These are phyloP conservation scores for Phytophthora crassamura DNA, from an alignment of 352 stramenopile species.

Conservation along the genomic window DNA sequence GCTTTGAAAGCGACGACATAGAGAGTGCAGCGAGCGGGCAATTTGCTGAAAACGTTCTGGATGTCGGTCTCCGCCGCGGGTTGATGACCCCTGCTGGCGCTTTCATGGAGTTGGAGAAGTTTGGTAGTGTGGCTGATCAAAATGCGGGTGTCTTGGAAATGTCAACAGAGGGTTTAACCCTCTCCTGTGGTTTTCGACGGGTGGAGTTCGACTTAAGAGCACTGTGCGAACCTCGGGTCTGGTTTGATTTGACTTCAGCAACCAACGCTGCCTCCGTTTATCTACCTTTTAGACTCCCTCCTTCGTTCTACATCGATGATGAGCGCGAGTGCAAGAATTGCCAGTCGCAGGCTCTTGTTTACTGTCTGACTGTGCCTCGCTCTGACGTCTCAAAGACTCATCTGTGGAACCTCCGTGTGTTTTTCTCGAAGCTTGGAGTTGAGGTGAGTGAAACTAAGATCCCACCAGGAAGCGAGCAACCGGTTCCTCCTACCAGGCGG, in stretches of 20 bases:
- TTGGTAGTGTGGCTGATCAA: constrained; percentile 4
- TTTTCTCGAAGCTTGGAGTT: constrained; percentile 55
- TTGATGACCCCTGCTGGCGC: constrained; percentile 39
- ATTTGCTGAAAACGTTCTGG: constrained; percentile 23
- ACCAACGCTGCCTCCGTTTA: constrained; percentile 35
- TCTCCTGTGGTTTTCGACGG: constrained; percentile 20
- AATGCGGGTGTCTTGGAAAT: constrained; percentile 19
- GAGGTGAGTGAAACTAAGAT: constrained; percentile 61
- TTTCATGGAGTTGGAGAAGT: constrained; percentile 42
- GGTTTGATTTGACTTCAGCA: constrained; percentile 47
- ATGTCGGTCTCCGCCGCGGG: constrained; percentile 37
- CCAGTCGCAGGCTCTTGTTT: constrained; percentile 52
- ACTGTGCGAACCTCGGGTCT: constrained; percentile 48
- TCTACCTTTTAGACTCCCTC: constrained; percentile 45
- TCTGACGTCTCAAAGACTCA: constrained; percentile 19
- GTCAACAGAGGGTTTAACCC: constrained; percentile 26
- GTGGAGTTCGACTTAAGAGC: constrained; percentile 59
- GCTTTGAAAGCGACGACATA: constrained; percentile 53
- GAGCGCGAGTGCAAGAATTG: constrained; percentile 40
- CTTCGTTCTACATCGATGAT: constrained; percentile 42
- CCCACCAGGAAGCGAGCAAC: constrained; percentile 10
- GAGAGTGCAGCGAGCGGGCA: constrained; percentile 36
- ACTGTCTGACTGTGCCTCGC: constrained; percentile 33
- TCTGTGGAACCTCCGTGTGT: constrained; percentile 55
- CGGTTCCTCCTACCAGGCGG: not conserved